phyloP scores from a whole-genome alignment of 139 green algal genomes.

The Chlorella sp. region DNA sequence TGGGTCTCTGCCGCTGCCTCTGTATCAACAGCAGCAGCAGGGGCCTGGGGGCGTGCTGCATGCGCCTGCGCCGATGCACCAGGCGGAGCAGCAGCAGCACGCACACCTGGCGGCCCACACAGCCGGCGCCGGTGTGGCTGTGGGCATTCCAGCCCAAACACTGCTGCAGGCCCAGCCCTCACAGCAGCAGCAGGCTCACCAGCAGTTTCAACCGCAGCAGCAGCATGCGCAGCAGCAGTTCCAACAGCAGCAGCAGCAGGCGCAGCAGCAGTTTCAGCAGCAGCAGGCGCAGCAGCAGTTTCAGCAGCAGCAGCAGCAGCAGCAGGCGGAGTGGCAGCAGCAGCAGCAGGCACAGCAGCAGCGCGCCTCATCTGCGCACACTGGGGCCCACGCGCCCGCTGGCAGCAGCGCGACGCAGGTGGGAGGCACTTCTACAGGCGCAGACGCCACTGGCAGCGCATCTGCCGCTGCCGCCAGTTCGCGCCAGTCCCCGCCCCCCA shows the following conservation, averaged over 20 bases:
- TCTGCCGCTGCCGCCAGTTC: not conserved
- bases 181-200: not conserved
- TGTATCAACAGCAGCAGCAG: not conserved
- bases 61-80: no score
- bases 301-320: not conserved
- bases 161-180: not conserved
- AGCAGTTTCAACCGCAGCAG: not conserved
- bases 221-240: not conserved
- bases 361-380: not conserved
- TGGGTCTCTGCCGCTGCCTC: not conserved
- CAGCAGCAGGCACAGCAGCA: conserved; percentile 1
- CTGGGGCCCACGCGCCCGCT: not conserved
- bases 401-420: not conserved
- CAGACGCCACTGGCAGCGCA: not conserved
- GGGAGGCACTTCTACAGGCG: not conserved
- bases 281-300: not conserved
- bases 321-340: no score
- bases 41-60: no score
- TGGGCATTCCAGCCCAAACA: no score
- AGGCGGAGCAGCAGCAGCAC: not conserved
- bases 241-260: conserved; percentile 5
- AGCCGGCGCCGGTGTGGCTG: not conserved
- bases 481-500: not conserved
- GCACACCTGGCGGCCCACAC: no score
- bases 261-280: not conserved